A percentile compares a stretch with the other conserved stretches of the same genome.
These are phyloP conservation scores for Wickerhamiella australiensis DNA, from an alignment of 805 yeast genomes.

Conservation along the genomic window DNA sequence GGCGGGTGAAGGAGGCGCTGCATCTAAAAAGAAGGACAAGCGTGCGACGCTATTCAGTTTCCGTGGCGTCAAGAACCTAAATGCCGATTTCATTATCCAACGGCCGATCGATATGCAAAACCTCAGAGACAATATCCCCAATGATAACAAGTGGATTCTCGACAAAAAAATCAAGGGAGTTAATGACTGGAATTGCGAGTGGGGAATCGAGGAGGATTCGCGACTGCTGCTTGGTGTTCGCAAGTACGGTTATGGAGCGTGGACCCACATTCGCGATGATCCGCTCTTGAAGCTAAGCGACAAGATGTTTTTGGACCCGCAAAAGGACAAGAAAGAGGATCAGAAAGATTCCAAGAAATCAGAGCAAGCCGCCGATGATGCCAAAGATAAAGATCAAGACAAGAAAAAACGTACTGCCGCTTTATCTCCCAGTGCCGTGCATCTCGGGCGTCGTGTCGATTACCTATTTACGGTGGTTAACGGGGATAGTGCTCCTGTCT, in stretches of 20 bases:
- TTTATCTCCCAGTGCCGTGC: slow-evolving; percentile 72
- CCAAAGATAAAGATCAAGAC: slow-evolving; percentile 9
- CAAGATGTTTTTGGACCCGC: slow-evolving; percentile 50
- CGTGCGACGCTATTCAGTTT: slow-evolving; percentile 83
- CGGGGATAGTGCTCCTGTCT: slow-evolving; percentile 32
- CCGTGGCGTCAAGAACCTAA: slow-evolving; percentile 73
- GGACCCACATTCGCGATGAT: slow-evolving; percentile 91
- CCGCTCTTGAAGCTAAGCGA: slow-evolving; percentile 79
- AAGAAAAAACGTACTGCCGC: slow-evolving; percentile 23
- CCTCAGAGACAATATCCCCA: slow-evolving; percentile 41
- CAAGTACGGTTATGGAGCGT: slow-evolving; percentile 92
- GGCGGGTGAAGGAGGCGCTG: slow-evolving; percentile 21
- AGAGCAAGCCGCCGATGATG: slow-evolving; percentile 8
- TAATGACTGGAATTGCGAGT: slow-evolving; percentile 79
- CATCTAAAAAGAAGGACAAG: slow-evolving; percentile 70
- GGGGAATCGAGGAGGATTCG: slow-evolving; percentile 77
- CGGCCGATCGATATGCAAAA: slow-evolving; percentile 77
- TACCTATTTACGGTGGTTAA: slow-evolving; percentile 60
- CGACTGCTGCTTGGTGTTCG: slow-evolving; percentile 75
- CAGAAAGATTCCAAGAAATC: slow-evolving; percentile 27
- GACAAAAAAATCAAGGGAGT: slow-evolving; percentile 62
- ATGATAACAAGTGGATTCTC: slow-evolving; percentile 52
- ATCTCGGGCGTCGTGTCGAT: slow-evolving; percentile 82
- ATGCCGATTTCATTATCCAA: slow-evolving; percentile 74
- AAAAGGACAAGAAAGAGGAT: slow-evolving; percentile 31